Evolutionary conservation across 1,284 basidiomycete species (phyloP).

Genomic region (Sporisorium sorghi): DNA sequence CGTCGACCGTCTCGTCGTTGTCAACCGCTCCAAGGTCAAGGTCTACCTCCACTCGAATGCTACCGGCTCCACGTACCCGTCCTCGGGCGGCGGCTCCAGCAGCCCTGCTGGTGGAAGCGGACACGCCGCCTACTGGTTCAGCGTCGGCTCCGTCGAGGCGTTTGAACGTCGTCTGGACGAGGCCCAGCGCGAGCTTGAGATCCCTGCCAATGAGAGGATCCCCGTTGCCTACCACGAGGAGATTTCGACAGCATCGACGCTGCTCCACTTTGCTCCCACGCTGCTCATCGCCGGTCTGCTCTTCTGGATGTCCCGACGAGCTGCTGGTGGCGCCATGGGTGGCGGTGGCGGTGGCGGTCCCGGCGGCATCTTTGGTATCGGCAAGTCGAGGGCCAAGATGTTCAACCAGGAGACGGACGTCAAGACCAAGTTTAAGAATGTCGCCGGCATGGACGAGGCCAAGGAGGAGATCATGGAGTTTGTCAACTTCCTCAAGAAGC

Average conservation of each 20-base stretch:
- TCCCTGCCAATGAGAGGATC: constrained; percentile 90
- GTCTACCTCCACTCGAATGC: constrained; percentile 86
- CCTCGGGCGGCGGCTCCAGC: constrained; percentile 25
- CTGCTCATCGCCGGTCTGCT: constrained; percentile 89
- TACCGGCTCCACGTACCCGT: constrained; percentile 74
- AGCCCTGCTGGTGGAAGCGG: constrained; percentile 39
- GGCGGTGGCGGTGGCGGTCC: constrained; percentile 73
- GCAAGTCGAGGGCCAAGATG: constrained; percentile 92
- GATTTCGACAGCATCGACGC: constrained; percentile 83
- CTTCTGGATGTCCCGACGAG: constrained; percentile 87
- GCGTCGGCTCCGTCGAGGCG: constrained; percentile 95
- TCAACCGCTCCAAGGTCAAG: constrained; percentile 90
- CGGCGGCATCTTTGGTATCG: constrained; percentile 96
- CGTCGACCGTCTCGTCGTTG: constrained; percentile 91
- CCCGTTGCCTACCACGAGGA: constrained; percentile 97
- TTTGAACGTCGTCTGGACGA: constrained; percentile 95
- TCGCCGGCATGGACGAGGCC: constrained; percentile 99
- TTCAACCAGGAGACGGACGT: constrained; percentile 98
- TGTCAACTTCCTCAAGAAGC: constrained; percentile 98
- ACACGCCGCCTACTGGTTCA: constrained; percentile 81
- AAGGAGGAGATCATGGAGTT: constrained; percentile 99
- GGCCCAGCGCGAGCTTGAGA: constrained; percentile 90
- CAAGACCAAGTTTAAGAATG: constrained; percentile 91
- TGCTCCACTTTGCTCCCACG: constrained; percentile 93
- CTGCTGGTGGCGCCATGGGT: constrained; percentile 70